These are phyloP conservation scores for Russula olivacea DNA, from an alignment of 768 basidiomycete species.

Conservation along the genomic window DNA sequence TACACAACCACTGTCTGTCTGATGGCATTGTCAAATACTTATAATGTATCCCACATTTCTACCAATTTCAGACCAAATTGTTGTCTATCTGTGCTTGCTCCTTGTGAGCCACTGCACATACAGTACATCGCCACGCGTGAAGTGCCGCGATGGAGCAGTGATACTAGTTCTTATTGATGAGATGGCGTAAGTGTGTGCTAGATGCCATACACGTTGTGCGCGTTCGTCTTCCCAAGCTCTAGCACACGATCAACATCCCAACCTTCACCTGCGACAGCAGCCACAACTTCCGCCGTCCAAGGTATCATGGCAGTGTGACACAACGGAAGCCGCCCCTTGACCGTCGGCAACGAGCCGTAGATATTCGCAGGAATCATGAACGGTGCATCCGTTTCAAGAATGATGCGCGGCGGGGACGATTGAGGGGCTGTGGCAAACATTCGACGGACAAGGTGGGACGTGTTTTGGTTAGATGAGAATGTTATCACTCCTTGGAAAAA, in stretches of 20 bases:
- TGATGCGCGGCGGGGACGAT: conserved; percentile 31
- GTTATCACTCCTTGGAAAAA: conserved; percentile 61
- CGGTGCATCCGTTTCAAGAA: conserved; percentile 84
- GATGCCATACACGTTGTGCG: conserved; percentile 52
- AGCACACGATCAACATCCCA: conserved; percentile 57
- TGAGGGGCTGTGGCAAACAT: conserved; percentile 24
- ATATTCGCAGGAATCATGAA: conserved; percentile 81
- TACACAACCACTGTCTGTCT: conserved; percentile 9
- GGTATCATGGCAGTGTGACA: conserved; percentile 80
- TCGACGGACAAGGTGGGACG: conserved; percentile 56
- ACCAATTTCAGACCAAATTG: neutral
- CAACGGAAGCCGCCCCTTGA: conserved; percentile 59
- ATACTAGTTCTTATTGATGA: neutral
- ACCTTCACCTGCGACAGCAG: conserved; percentile 37
- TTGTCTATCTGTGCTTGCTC: neutral
- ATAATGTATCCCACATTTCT: conserved; percentile 18
- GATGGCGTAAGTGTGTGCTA: conserved; percentile 6
- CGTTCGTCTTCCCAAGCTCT: conserved; percentile 58
- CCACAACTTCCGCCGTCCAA: conserved; percentile 76
- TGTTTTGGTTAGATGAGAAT: conserved; percentile 69
- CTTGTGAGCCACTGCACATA: neutral
- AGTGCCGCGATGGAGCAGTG: neutral
- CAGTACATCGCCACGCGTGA: neutral
- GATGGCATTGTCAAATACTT: conserved; percentile 2
- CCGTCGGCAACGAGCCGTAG: conserved; percentile 46